These are phyloP conservation scores for Coemansia sp. DNA, from an alignment of 192 early-diverging fungal species.

Conservation along the genomic window DNA sequence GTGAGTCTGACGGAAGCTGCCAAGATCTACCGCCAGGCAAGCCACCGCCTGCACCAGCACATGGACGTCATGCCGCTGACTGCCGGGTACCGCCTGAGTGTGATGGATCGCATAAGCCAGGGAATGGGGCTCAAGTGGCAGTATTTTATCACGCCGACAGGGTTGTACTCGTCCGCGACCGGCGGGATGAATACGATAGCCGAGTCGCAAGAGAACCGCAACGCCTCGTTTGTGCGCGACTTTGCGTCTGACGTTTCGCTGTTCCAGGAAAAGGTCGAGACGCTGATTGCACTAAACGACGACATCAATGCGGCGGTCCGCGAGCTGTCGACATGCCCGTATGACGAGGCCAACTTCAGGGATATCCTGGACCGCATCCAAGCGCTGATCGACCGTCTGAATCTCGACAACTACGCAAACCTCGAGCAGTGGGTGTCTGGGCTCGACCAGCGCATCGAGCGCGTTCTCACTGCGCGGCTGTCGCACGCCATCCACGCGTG, in stretches of 20 bases:
- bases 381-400: conserved; percentile 87
- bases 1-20: conserved; percentile 96
- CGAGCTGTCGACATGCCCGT: conserved; percentile 82
- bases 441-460: conserved; percentile 80
- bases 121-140: conserved; percentile 87
- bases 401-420: conserved; percentile 94
- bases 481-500: conserved; percentile 76
- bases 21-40: conserved; percentile 87
- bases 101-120: conserved; percentile 81
- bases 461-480: conserved; percentile 73
- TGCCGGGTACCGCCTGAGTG: conserved; percentile 93
- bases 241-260: conserved; percentile 85
- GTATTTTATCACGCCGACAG: conserved; percentile 78
- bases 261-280: conserved; percentile 96
- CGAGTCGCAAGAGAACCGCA: conserved; percentile 78
- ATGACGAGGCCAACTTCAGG: conserved; percentile 67
- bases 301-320: conserved; percentile 80
- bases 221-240: conserved; percentile 93
- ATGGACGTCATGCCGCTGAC: conserved; percentile 77
- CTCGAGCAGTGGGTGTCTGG: conserved; percentile 86
- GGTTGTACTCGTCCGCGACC: conserved; percentile 40
- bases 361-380: conserved; percentile 82
- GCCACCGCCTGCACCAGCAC: conserved; percentile 76
- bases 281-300: conserved; percentile 79
- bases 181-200: conserved; percentile 14